Conservation (phyloP, 208 protist genomes). For the Crithidia bombi region DNA sequence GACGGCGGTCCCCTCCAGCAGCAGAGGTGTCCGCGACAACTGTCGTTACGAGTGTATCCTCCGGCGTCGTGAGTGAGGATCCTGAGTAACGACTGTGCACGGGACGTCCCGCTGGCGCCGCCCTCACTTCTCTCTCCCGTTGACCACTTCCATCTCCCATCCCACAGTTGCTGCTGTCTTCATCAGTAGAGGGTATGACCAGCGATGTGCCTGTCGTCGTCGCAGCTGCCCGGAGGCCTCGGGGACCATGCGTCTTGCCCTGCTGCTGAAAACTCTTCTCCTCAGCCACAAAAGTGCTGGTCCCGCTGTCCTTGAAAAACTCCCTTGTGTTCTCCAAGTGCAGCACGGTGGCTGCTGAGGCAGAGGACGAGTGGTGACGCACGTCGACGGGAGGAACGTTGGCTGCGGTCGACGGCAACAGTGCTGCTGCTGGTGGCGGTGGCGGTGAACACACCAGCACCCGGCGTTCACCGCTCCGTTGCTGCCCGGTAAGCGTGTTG, state of each 20-base stretch:
- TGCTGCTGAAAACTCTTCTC: no score
- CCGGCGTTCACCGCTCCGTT: background rate
- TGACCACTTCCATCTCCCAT: no score
- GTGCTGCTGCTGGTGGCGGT: background rate
- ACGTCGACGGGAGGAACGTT: no score
- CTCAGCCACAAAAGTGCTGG: background rate
- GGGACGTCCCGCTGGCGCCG: no score
- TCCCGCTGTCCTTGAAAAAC: background rate
- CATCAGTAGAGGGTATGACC: background rate
- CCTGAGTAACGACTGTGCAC: background rate
- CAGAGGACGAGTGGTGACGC: background rate
- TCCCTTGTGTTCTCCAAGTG: constrained; percentile 5
- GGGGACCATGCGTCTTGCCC: no score
- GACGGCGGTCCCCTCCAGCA: background rate
- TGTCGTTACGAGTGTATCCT: background rate
- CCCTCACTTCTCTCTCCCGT: background rate
- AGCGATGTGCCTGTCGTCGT: background rate
- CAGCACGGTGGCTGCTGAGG: background rate
- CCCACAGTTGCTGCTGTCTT: background rate
- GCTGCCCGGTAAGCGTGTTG: background rate
- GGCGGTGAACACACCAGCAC: background rate
- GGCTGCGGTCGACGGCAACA: background rate
- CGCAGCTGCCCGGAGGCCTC: no score
- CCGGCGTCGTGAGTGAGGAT: constrained; percentile 1
- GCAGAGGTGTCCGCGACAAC: background rate